phyloP scores from a whole-genome alignment of 495 filamentous ascomycete species.

The Penicillium cosmopolitanum region DNA sequence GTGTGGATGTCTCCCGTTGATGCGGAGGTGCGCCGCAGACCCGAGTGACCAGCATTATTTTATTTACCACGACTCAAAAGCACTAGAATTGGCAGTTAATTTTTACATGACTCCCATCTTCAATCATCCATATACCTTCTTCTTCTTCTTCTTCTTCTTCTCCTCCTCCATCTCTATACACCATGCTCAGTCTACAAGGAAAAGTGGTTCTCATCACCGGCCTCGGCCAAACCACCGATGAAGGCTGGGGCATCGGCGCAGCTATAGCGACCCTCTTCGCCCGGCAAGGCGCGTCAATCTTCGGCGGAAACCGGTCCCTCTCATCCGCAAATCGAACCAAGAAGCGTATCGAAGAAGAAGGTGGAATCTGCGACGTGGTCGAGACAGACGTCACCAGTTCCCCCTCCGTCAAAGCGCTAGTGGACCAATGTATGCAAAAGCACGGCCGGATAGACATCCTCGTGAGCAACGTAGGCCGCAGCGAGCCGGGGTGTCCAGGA shows the following conservation, averaged over 20 bases:
- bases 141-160: no score
- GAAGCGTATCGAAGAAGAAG: constrained; percentile 28
- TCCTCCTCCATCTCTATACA: background rate
- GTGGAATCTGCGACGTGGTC: constrained; percentile 36
- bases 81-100: background rate
- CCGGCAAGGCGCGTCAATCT: constrained; percentile 48
- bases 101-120: background rate
- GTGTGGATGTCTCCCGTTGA: background rate
- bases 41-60: background rate
- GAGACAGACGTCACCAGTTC: constrained; percentile 51
- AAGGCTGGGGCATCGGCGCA: constrained; percentile 54
- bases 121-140: background rate
- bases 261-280: constrained; percentile 49
- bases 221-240: constrained; percentile 46
- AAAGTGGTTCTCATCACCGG: constrained; percentile 57
- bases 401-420: constrained; percentile 43
- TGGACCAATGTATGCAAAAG: constrained; percentile 48
- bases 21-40: background rate
- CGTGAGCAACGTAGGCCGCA: constrained; percentile 57
- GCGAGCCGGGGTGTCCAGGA: constrained; percentile 53
- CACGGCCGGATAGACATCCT: constrained; percentile 60
- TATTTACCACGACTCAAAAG: background rate
- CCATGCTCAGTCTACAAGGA: constrained; percentile 39
- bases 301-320: constrained; percentile 48
- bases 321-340: constrained; percentile 39